phyloP scores from a whole-genome alignment of 345 rosid genomes.

The Litchi chinensis region DNA sequence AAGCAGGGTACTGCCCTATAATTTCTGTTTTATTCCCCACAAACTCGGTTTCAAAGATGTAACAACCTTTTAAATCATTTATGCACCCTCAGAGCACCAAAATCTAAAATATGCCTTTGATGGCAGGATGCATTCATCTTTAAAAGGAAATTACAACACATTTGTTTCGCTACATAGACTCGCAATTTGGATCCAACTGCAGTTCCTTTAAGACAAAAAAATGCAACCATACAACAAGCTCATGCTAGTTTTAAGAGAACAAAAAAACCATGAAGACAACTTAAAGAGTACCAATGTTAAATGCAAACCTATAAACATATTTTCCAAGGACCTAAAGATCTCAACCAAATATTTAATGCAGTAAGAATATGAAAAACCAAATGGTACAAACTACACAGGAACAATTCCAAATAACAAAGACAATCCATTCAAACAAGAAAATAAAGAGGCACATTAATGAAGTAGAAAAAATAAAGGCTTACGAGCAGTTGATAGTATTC shows the following conservation, averaged over 20 bases:
- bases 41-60: background rate
- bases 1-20: background rate
- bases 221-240: background rate
- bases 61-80: background rate
- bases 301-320: background rate
- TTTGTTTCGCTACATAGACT: background rate
- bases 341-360: conserved; percentile 6
- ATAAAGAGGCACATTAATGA: background rate
- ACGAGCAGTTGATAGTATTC: conserved; percentile 89
- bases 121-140: background rate
- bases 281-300: background rate
- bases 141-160: background rate
- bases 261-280: background rate
- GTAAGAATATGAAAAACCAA: background rate
- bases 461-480: conserved; percentile 33
- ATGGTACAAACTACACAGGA: background rate
- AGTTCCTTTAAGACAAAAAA: background rate
- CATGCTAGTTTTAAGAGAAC: background rate
- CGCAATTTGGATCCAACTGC: background rate
- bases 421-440: conserved; percentile 7
- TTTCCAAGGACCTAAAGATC: background rate
- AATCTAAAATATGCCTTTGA: background rate
- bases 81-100: background rate
- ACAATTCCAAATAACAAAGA: background rate
- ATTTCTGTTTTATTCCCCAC: background rate